phyloP scores from a whole-genome alignment of 1,139 yeast genomes.

The Pneumocystis jirovecii region DNA sequence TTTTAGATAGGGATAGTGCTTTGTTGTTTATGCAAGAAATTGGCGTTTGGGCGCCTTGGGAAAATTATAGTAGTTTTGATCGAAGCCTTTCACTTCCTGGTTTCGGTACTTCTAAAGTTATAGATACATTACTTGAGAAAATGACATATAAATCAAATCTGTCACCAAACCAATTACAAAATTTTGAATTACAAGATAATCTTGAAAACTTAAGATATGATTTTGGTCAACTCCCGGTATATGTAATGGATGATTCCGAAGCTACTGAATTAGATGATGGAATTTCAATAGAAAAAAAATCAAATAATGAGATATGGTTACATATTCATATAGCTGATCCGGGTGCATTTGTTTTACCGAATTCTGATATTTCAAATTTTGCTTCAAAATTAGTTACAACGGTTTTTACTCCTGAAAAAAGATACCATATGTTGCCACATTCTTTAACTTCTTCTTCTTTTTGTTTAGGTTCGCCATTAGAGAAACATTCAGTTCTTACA shows the following conservation, averaged over 20 bases:
- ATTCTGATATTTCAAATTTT: conserved; percentile 37
- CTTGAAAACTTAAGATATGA: conserved; percentile 14
- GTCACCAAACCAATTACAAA: not conserved
- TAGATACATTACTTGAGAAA: not conserved
- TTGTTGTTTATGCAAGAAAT: not conserved
- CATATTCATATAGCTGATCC: conserved; percentile 85
- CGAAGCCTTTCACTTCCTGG: not conserved
- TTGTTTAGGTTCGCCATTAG: conserved; percentile 32
- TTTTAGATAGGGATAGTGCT: not conserved
- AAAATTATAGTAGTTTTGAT: not conserved
- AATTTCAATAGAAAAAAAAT: conserved; percentile 39
- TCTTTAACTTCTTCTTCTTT: conserved; percentile 41
- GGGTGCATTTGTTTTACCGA: conserved; percentile 41
- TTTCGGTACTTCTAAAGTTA: not conserved
- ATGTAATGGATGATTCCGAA: conserved; percentile 65
- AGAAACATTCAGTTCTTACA: conserved; percentile 36
- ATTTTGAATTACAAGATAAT: conserved; percentile 6
- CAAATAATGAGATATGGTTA: conserved; percentile 28
- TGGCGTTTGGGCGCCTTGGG: not conserved
- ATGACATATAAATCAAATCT: not conserved
- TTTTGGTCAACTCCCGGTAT: conserved; percentile 37
- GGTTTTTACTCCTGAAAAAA: conserved; percentile 56
- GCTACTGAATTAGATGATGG: conserved; percentile 96
- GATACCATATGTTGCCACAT: conserved; percentile 58
- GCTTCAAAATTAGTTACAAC: conserved; percentile 56